Evolutionary conservation across 768 basidiomycete species (phyloP).

Genomic region (Naematelia encephala): DNA sequence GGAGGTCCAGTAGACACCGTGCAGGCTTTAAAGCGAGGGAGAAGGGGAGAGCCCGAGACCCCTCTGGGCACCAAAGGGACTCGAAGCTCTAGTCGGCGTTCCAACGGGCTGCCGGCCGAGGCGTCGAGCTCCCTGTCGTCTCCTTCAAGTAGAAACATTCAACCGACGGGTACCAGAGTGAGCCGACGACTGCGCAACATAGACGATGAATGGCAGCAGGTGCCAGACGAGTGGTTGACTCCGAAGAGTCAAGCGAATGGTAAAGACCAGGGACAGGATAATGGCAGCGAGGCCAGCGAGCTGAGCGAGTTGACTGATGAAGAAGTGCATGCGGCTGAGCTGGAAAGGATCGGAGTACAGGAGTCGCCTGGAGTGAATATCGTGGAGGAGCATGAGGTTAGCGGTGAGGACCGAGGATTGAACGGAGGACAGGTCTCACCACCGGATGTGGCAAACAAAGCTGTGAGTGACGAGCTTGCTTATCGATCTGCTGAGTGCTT

Average conservation of each 20-base stretch:
- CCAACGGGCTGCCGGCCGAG: neutral
- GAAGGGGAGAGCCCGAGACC: neutral
- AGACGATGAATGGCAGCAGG: conserved; percentile 44
- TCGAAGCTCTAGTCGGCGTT: conserved; percentile 12
- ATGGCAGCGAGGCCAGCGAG: conserved; percentile 41
- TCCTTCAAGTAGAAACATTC: conserved; percentile 8
- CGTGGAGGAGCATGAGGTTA: neutral
- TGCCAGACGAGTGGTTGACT: conserved; percentile 43
- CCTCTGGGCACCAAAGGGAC: conserved; percentile 12
- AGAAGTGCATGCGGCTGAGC: conserved; percentile 28
- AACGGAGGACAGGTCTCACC: too few species aligned
- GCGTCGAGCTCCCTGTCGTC: conserved; percentile 1
- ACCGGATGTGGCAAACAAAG: too few species aligned
- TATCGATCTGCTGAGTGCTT: too few species aligned
- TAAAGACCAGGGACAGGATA: conserved; percentile 18
- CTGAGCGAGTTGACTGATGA: conserved; percentile 49
- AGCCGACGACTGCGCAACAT: conserved; percentile 29
- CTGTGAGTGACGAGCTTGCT: too few species aligned
- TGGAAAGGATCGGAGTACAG: neutral
- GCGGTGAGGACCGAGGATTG: neutral
- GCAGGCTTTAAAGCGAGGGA: conserved; percentile 28
- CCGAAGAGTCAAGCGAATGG: conserved; percentile 9
- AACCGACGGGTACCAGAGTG: conserved; percentile 25
- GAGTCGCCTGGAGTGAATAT: neutral
- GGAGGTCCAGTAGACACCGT: conserved; percentile 34